Evolutionary conservation across 768 basidiomycete genomes (phyloP).

Genomic region (Kwoniella pini): DNA sequence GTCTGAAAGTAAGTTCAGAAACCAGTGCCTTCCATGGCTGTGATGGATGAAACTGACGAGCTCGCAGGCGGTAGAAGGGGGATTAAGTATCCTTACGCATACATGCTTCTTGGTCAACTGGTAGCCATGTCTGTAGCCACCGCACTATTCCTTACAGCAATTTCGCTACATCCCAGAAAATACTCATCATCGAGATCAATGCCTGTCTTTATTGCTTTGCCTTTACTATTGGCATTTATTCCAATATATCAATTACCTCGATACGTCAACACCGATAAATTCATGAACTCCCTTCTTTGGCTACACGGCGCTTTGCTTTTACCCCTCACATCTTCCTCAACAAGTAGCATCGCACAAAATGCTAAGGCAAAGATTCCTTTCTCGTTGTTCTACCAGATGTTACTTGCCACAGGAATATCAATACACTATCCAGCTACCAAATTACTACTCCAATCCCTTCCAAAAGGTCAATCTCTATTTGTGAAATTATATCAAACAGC

Average conservation of each 20-base stretch:
- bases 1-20: conserved; percentile 58
- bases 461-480: conserved; percentile 7
- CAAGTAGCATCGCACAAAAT: conserved; percentile 6
- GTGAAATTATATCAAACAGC: conserved; percentile 21
- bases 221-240: conserved; percentile 58
- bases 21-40: too few relatives aligned
- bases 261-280: conserved; percentile 56
- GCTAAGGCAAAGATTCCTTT: conserved; percentile 25
- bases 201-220: conserved; percentile 16
- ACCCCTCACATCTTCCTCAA: conserved; percentile 57
- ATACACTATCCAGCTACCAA: conserved; percentile 55
- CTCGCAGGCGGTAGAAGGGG: conserved; percentile 51
- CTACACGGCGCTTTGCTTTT: conserved; percentile 65
- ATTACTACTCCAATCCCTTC: conserved; percentile 41
- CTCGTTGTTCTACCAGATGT: conserved; percentile 56
- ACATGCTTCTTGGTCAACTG: conserved; percentile 71
- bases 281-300: conserved; percentile 64
- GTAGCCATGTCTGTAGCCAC: conserved; percentile 71
- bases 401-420: conserved; percentile 51
- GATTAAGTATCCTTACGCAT: conserved; percentile 64
- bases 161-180: conserved; percentile 54
- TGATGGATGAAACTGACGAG: too few relatives aligned
- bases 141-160: conserved; percentile 64
- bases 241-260: conserved; percentile 59
- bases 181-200: not conserved